Evolutionary conservation across 2,329 filamentous ascomycete genomes (phyloP).

Genomic region (Microdochium bolleyi): DNA sequence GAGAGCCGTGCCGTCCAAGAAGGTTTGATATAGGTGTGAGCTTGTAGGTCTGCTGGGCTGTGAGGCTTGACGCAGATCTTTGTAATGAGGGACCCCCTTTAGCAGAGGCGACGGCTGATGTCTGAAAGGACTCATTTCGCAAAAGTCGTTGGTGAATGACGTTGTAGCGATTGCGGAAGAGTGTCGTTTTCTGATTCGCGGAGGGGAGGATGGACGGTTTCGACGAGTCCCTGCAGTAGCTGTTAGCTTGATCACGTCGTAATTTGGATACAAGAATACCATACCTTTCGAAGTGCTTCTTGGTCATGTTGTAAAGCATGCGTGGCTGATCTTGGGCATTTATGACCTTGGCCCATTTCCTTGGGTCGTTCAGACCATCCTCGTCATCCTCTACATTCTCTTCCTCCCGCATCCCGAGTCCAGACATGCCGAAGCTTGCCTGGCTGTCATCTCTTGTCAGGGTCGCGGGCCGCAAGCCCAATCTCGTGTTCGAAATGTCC

Average conservation of each 20-base stretch:
- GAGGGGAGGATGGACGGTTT: conserved; percentile 67
- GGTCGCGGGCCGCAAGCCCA: conserved; percentile 41
- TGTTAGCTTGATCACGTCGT: neutral
- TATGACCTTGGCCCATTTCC: conserved; percentile 78
- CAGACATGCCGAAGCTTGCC: conserved; percentile 55
- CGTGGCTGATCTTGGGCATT: conserved; percentile 81
- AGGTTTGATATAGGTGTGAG: conserved; percentile 78
- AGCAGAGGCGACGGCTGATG: conserved; percentile 61
- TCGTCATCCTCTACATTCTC: conserved; percentile 45
- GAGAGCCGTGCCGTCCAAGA: conserved; percentile 71
- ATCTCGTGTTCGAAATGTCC: conserved; percentile 44
- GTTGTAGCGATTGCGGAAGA: conserved; percentile 87
- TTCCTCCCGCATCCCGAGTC: conserved; percentile 42
- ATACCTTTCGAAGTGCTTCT: conserved; percentile 85
- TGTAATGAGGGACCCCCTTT: conserved; percentile 44
- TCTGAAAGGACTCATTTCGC: conserved; percentile 88
- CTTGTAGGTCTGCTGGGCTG: conserved; percentile 64
- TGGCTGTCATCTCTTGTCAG: conserved; percentile 53
- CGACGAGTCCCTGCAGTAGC: conserved; percentile 41
- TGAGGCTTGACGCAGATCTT: conserved; percentile 46
- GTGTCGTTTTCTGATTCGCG: conserved; percentile 71
- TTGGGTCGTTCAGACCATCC: conserved; percentile 56
- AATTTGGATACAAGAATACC: conserved; percentile 3
- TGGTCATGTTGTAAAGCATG: conserved; percentile 65
- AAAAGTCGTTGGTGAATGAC: conserved; percentile 87